Evolutionary conservation across 2,329 filamentous ascomycete species (phyloP).

Genomic region (Xylariaceae sp.): DNA sequence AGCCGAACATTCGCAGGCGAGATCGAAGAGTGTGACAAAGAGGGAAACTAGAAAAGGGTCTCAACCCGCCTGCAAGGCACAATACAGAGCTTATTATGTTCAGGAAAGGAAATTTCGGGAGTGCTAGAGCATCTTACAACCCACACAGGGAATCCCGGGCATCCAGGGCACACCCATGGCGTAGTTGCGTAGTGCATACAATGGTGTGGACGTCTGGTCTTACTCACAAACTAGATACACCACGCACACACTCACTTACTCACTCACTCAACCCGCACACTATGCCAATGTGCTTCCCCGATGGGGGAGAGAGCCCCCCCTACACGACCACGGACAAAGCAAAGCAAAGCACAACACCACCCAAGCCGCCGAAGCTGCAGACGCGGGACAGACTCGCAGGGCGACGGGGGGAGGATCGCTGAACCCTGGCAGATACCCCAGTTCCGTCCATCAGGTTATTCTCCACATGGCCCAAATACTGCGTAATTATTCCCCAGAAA

Average conservation of each 20-base stretch:
- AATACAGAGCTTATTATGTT: slow-evolving; percentile 40
- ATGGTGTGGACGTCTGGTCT: no score
- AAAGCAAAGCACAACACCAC: slow-evolving; percentile 14
- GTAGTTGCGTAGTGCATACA: no score
- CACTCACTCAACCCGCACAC: no score
- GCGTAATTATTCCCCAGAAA: slow-evolving; percentile 29
- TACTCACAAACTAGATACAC: no score
- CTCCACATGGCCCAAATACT: slow-evolving; percentile 24
- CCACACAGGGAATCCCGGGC: not conserved
- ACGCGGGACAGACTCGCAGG: slow-evolving; percentile 27
- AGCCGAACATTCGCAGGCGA: slow-evolving; percentile 26
- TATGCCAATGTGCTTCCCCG: slow-evolving; percentile 7
- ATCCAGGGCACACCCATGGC: slow-evolving; percentile 20
- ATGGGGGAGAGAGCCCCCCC: slow-evolving; percentile 10
- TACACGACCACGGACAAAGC: slow-evolving; percentile 13
- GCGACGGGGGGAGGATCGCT: slow-evolving; percentile 34
- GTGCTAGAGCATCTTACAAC: slow-evolving; percentile 17
- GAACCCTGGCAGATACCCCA: slow-evolving; percentile 35
- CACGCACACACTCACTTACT: no score
- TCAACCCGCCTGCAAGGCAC: slow-evolving; percentile 37
- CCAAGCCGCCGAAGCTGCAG: slow-evolving; percentile 32
- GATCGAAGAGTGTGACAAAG: slow-evolving; percentile 31
- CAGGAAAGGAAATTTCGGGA: slow-evolving; percentile 32
- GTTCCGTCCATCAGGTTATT: slow-evolving; percentile 16
- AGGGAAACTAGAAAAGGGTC: slow-evolving; percentile 32